phyloP scores from a whole-genome alignment of 345 rosid species.

The Aquilaria malaccensis region DNA sequence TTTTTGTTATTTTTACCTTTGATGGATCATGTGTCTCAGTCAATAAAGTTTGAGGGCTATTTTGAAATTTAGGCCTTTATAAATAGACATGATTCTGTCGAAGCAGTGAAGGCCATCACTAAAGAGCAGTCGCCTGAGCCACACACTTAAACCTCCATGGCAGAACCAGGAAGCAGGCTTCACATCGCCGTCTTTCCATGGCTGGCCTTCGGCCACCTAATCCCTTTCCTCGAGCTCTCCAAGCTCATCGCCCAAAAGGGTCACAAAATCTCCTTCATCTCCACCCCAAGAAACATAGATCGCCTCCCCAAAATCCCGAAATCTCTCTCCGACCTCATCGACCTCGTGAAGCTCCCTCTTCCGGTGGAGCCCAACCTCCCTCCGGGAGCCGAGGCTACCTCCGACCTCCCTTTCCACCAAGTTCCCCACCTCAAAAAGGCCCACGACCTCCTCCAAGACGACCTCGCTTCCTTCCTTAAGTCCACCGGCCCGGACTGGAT shows the following conservation, averaged over 20 bases:
- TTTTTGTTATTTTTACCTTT: no score
- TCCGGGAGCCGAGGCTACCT: conserved; percentile 29
- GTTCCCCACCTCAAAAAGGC: conserved; percentile 35
- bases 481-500: conserved; percentile 31
- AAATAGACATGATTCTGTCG: no score
- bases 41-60: no score
- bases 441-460: conserved; percentile 27
- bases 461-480: conserved; percentile 23
- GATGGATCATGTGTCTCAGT: no score
- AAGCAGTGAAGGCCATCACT: no score
- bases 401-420: conserved; percentile 30
- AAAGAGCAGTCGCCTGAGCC: no score
- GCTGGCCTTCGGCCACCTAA: conserved; percentile 45
- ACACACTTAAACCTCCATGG: not conserved
- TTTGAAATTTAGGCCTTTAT: no score
- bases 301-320: conserved; percentile 25
- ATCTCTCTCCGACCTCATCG: conserved; percentile 12
- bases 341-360: conserved; percentile 12
- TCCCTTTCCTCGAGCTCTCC: conserved; percentile 29
- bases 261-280: conserved; percentile 29
- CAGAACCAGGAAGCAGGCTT: conserved; percentile 4
- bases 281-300: conserved; percentile 30
- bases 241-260: conserved; percentile 34
- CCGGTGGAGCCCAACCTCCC: conserved; percentile 17
- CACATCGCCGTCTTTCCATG: conserved; percentile 39